phyloP scores from a whole-genome alignment of 2,329 filamentous ascomycete species.

The Ceratocystis destructans region DNA sequence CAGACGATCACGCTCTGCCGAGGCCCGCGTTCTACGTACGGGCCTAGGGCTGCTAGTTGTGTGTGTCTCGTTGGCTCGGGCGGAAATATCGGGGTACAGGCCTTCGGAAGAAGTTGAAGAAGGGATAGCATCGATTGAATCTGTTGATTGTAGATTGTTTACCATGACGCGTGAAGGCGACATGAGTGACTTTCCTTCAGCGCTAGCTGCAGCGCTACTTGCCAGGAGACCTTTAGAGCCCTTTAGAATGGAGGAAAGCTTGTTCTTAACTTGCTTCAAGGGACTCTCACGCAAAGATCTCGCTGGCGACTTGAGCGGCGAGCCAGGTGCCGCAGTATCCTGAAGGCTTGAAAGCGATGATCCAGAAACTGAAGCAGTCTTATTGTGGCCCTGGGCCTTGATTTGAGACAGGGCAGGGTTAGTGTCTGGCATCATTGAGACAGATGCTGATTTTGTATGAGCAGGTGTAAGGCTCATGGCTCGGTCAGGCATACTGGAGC shows the following conservation, averaged over 20 bases:
- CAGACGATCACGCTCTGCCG: conserved; percentile 47
- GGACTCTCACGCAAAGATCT: conserved; percentile 56
- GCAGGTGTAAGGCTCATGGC: conserved; percentile 26
- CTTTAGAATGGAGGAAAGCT: conserved; percentile 79
- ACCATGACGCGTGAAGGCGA: conserved; percentile 41
- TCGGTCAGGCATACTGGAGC: background rate
- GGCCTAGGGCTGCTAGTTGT: conserved; percentile 27
- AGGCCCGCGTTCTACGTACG: conserved; percentile 41
- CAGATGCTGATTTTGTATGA: conserved; percentile 51
- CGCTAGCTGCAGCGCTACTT: conserved; percentile 53
- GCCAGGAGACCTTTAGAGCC: conserved; percentile 76
- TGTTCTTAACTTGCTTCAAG: conserved; percentile 82
- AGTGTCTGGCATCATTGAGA: conserved; percentile 37
- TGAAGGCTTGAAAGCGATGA: conserved; percentile 37
- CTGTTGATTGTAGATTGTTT: conserved; percentile 34
- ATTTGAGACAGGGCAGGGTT: conserved; percentile 23
- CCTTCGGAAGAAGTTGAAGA: conserved; percentile 25
- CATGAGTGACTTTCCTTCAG: conserved; percentile 46
- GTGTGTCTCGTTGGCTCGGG: conserved; percentile 10
- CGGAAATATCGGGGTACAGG: conserved; percentile 33
- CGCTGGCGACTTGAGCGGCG: conserved; percentile 43
- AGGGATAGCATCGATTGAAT: conserved; percentile 30
- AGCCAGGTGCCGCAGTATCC: conserved; percentile 26
- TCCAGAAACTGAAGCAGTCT: conserved; percentile 41
- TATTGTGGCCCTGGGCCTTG: conserved; percentile 17